Conservation (phyloP, 208 protist species). For the Leishmania tropica region DNA sequence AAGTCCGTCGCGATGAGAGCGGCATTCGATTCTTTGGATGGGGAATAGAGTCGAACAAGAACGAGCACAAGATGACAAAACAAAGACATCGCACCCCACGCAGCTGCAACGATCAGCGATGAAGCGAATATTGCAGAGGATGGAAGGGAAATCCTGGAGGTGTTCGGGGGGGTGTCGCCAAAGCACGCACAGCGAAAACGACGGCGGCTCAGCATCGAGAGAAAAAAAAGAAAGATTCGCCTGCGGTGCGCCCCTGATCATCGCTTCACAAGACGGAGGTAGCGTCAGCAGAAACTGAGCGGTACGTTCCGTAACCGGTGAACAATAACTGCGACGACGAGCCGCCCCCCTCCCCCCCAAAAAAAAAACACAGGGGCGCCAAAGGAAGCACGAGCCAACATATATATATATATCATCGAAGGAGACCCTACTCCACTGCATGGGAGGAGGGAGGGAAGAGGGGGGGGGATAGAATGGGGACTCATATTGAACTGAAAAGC, state of each 20-base stretch:
- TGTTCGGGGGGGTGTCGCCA: background rate
- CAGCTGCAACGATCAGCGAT: constrained; percentile 4
- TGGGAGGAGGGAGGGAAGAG: background rate
- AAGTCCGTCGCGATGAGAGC: background rate
- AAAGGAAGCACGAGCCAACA: background rate
- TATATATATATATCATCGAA: background rate
- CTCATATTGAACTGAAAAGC: background rate
- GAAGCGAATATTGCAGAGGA: background rate
- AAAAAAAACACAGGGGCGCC: background rate
- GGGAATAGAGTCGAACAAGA: background rate
- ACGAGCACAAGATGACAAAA: background rate
- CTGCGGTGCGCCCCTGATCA: background rate
- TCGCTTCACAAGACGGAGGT: background rate
- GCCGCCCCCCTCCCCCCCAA: background rate
- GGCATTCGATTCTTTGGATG: background rate
- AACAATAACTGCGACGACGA: background rate
- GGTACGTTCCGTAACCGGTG: background rate
- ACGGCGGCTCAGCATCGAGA: background rate
- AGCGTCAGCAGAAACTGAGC: background rate
- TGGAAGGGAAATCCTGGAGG: background rate
- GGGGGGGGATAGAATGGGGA: no score
- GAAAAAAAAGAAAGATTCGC: background rate
- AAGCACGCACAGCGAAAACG: background rate
- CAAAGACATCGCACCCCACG: background rate
- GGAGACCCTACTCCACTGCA: background rate